Percentiles rank a stretch among this genome's conserved stretches.
Conservation (phyloP, 192 early-diverging fungal species). For the Gaertneriomyces semiglobifer region DNA sequence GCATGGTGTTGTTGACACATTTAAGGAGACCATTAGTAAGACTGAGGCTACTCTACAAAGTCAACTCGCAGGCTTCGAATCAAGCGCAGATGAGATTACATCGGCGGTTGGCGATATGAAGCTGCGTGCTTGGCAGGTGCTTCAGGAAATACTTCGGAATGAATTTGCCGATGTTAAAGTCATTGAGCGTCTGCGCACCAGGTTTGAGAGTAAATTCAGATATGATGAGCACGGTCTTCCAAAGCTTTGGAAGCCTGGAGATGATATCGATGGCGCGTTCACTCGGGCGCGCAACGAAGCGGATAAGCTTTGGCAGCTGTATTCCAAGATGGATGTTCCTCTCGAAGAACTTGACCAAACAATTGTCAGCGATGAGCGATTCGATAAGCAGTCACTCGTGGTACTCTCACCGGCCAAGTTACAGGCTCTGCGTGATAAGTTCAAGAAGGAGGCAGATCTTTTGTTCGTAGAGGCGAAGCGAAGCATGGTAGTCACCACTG, state of each 20-base stretch:
- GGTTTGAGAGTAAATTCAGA: constrained; percentile 88
- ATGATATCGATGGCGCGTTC: constrained; percentile 91
- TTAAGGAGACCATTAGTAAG: constrained; percentile 54
- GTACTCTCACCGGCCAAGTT: constrained; percentile 41
- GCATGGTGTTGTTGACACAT: constrained; percentile 58
- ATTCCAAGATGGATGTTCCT: constrained; percentile 68
- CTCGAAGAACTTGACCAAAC: constrained; percentile 29
- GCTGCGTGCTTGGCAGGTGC: constrained; percentile 68
- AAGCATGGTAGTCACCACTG: constrained; percentile 80
- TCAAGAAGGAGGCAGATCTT: constrained; percentile 85
- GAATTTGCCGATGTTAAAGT: constrained; percentile 82
- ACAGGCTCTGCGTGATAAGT: constrained; percentile 63
- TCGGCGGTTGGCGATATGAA: constrained; percentile 52
- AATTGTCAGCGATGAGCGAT: constrained; percentile 44
- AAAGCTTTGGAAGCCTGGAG: constrained; percentile 89
- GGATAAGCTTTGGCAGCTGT: constrained; percentile 61
- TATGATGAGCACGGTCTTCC: constrained; percentile 93
- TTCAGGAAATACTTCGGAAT: constrained; percentile 70
- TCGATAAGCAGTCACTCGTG: constrained; percentile 34
- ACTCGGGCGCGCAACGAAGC: constrained; percentile 65
- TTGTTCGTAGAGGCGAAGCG: constrained; percentile 96
- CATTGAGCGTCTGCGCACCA: constrained; percentile 63
- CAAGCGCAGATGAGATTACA: constrained; percentile 49
- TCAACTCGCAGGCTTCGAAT: constrained; percentile 32
- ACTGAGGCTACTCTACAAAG: constrained; percentile 42